Conservation (phyloP, 73 alveolate species). For the Paraurostyla sp. region DNA sequence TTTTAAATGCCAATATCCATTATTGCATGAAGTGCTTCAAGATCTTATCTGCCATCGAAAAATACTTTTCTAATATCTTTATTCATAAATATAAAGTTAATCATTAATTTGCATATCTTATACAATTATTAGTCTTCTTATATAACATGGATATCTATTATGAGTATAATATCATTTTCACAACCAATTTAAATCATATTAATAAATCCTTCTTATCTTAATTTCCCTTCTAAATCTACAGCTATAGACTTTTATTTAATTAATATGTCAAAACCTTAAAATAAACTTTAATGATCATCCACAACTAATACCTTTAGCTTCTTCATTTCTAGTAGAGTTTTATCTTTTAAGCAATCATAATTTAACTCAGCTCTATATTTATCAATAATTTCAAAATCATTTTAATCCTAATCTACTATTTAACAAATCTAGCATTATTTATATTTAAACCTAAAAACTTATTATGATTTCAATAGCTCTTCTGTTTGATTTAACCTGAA, state of each 20-base stretch:
- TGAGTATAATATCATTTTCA: slow-evolving; percentile 11
- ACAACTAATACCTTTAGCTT: not conserved
- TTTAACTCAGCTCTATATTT: too few relatives aligned
- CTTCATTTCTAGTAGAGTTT: not conserved
- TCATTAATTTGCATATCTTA: not conserved
- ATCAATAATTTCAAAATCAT: too few relatives aligned
- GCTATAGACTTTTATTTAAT: not conserved
- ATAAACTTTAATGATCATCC: not conserved
- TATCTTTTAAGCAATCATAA: not conserved
- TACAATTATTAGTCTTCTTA: not conserved
- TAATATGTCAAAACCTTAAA: not conserved
- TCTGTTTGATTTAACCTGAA: too few relatives aligned
- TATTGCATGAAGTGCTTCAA: slow-evolving; percentile 61
- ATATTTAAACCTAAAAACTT: too few relatives aligned
- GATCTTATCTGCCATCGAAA: slow-evolving; percentile 69
- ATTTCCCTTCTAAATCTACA: slow-evolving; percentile 64
- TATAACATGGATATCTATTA: not conserved
- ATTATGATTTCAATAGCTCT: too few relatives aligned
- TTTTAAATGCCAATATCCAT: slow-evolving; percentile 21
- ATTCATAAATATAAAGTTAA: slow-evolving; percentile 25
- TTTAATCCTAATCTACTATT: too few relatives aligned
- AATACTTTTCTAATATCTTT: slow-evolving; percentile 61
- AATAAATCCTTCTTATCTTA: slow-evolving; percentile 41
- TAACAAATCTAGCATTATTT: too few relatives aligned
- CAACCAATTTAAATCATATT: slow-evolving; percentile 53